Evolutionary conservation across 768 basidiomycete species (phyloP), one percentile per base, ranked within the genome.

Genomic region (Lentinus tigrinus): DNA sequence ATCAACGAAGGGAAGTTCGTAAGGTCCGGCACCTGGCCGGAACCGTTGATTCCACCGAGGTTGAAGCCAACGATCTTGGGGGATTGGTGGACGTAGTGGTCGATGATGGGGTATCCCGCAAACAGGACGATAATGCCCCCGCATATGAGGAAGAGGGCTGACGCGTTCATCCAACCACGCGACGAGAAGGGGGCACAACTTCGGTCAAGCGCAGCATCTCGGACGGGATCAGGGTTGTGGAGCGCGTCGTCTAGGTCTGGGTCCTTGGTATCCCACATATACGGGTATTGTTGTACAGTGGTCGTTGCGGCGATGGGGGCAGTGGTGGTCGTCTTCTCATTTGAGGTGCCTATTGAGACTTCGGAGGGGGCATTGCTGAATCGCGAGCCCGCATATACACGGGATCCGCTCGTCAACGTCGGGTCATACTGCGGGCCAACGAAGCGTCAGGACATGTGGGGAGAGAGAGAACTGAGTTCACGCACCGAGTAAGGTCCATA

Each of bases 221-320:
- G 78, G n/a, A 82, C 77, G 26, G 89, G 83, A 75, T 93, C 91
- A 44, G 85, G 93, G 76, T 93, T 91, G 72, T 98, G 95, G 21
- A 98, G 80, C 21, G 85, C 82, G 70, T 98, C 95, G 75, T 97
- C 95, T 17, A 89, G 78, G 69, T 95, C 93, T 9, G 92, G 87
- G 56, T 93, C 93, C 67, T 81, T 85, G 23, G 75, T 75, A 70
- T 92, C 91, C 87, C 89, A 93, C 65, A 86, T 67, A 67, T 84
- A 88, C 23, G 66, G 85, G 66, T 84, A 88, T 17, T 65, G 80
- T 16, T 88, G 89, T 4, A 90, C 79, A 0, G 88, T 84, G 9
- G 82, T 80, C 9, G 84, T 85, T 4, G 62, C 81, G 75, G 62
- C 76, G 70, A 23, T 76, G 23, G 63, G 62, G 1, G 70, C 66